These are phyloP conservation scores for Coemansia sp. DNA, from an alignment of 192 early-diverging fungal genomes.

Conservation along the genomic window DNA sequence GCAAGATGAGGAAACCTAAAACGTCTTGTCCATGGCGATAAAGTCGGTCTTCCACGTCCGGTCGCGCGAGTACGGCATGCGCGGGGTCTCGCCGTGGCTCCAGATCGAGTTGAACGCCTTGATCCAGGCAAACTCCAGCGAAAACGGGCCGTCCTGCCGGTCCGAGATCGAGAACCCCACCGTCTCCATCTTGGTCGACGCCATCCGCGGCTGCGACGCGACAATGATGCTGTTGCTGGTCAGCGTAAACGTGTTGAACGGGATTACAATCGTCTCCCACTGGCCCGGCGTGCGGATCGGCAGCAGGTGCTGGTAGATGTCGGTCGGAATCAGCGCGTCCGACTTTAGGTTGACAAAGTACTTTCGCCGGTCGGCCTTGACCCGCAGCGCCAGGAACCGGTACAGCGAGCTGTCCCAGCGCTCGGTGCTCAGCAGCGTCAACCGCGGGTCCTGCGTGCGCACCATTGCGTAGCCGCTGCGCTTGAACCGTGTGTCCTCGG, in stretches of 20 bases:
- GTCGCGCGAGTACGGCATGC: slow-evolving; percentile 41
- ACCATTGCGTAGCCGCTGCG: slow-evolving; percentile 91
- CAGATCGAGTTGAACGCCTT: slow-evolving; percentile 76
- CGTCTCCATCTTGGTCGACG: slow-evolving; percentile 76
- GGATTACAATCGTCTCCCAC: slow-evolving; percentile 92
- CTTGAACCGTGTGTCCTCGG: slow-evolving; percentile 64
- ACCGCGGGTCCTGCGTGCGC: slow-evolving; percentile 64
- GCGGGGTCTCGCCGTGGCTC: slow-evolving; percentile 72
- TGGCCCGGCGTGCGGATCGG: slow-evolving; percentile 80
- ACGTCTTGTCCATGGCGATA: slow-evolving; percentile 25
- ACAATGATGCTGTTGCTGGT: slow-evolving; percentile 87
- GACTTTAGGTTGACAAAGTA: slow-evolving; percentile 93
- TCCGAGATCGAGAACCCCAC: slow-evolving; percentile 86
- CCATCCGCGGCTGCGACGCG: slow-evolving; percentile 80
- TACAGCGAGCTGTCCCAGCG: slow-evolving; percentile 82
- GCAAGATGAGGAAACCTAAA: slow-evolving; percentile 4
- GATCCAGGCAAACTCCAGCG: slow-evolving; percentile 87
- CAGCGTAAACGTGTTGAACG: slow-evolving; percentile 88
- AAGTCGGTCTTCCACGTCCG: slow-evolving; percentile 38
- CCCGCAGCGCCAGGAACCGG: slow-evolving; percentile 77
- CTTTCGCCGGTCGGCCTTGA: slow-evolving; percentile 75
- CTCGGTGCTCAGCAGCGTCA: slow-evolving; percentile 71
- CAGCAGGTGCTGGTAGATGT: slow-evolving; percentile 91
- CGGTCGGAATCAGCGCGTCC: slow-evolving; percentile 73
- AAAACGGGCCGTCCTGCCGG: slow-evolving; percentile 77